Evolutionary conservation across 2,329 filamentous ascomycete genomes (phyloP).

Genomic region (Bipolaris gigantea): DNA sequence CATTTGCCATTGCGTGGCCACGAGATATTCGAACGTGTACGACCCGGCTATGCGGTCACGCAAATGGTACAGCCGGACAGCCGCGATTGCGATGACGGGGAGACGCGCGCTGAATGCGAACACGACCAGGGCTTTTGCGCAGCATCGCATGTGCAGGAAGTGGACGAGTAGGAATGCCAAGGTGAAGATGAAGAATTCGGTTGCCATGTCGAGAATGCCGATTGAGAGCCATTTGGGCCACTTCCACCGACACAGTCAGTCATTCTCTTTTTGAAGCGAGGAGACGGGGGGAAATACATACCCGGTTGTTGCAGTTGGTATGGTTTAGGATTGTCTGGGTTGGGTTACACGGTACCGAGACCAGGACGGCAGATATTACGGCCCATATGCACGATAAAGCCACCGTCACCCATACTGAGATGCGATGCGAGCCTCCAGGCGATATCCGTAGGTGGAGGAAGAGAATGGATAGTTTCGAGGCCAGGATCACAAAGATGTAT

Average conservation of each 20-base stretch:
- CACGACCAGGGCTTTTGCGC: constrained; percentile 32
- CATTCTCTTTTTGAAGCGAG: background rate
- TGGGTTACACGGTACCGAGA: constrained; percentile 33
- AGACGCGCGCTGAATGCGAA: constrained; percentile 36
- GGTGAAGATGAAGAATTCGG: constrained; percentile 32
- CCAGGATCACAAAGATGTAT: constrained; percentile 32
- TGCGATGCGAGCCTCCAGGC: constrained; percentile 22
- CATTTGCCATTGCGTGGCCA: constrained; percentile 42
- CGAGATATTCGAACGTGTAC: constrained; percentile 30
- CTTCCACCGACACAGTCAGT: constrained; percentile 10
- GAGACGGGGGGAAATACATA: constrained; percentile 12
- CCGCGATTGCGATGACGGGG: constrained; percentile 30
- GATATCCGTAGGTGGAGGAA: constrained; percentile 37
- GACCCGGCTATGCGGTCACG: constrained; percentile 17
- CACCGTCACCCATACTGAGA: constrained; percentile 24
- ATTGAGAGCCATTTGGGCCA: constrained; percentile 37
- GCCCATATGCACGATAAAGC: constrained; percentile 29
- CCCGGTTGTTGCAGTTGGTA: constrained; percentile 24
- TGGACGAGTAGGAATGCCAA: constrained; percentile 32
- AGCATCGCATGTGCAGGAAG: constrained; percentile 32
- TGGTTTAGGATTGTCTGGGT: constrained; percentile 19
- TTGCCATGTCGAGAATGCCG: constrained; percentile 31
- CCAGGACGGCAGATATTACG: constrained; percentile 28
- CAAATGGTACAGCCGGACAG: constrained; percentile 33
- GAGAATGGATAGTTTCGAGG: constrained; percentile 35